Conservation (phyloP, 805 yeast species). For the Lipomyces sp. region DNA sequence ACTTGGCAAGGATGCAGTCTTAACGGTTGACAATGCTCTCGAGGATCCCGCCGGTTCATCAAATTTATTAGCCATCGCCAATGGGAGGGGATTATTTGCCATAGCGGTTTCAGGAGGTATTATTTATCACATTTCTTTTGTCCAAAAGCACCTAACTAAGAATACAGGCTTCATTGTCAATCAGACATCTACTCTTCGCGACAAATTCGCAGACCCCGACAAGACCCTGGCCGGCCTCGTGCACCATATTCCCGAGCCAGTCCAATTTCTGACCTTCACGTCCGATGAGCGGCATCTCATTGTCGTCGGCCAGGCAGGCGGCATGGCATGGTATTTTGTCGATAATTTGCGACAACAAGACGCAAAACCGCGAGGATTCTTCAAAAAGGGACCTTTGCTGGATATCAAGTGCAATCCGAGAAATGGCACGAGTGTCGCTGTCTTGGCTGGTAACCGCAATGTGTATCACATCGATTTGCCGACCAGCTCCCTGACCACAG, state of each 20-base stretch:
- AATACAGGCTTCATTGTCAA: slow-evolving; percentile 35
- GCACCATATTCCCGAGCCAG: slow-evolving; percentile 17
- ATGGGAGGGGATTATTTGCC: slow-evolving; percentile 38
- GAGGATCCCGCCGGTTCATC: slow-evolving; percentile 22
- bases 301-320: slow-evolving; percentile 24
- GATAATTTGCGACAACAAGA: slow-evolving; percentile 5
- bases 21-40: slow-evolving; percentile 20
- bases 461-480: slow-evolving; percentile 12
- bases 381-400: neutral
- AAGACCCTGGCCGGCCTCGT: slow-evolving; percentile 18
- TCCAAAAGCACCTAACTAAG: neutral
- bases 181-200: slow-evolving; percentile 35
- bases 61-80: slow-evolving; percentile 41
- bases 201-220: slow-evolving; percentile 19
- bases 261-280: slow-evolving; percentile 37
- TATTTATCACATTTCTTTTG: neutral
- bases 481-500: neutral
- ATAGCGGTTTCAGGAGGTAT: slow-evolving; percentile 38
- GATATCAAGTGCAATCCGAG: slow-evolving; percentile 27
- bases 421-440: slow-evolving; percentile 26
- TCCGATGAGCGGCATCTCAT: slow-evolving; percentile 39
- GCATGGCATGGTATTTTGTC: slow-evolving; percentile 24
- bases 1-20: slow-evolving; percentile 32
- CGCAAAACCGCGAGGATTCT: slow-evolving; percentile 4
- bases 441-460: slow-evolving; percentile 26